Evolutionary conservation across 2,329 filamentous ascomycete species (phyloP).

Genomic region (Botrytis hyacinthi): DNA sequence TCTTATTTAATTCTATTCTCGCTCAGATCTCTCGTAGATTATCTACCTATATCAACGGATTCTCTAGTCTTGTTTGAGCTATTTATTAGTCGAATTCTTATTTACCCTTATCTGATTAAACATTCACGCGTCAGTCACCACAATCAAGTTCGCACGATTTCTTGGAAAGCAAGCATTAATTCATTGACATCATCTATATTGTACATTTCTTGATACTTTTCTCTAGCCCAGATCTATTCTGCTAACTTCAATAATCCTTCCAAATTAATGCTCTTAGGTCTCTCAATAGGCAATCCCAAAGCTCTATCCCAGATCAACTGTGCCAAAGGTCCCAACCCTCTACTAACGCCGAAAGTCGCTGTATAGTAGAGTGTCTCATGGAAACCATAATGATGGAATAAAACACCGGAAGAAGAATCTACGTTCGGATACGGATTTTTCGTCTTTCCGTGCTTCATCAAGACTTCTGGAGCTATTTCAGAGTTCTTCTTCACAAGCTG

Average conservation of each 20-base stretch:
- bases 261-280: slow-evolving; percentile 96
- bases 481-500: slow-evolving; percentile 91
- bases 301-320: slow-evolving; percentile 97
- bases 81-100: neutral
- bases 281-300: slow-evolving; percentile 90
- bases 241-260: slow-evolving; percentile 74
- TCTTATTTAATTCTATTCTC: too few species aligned
- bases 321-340: slow-evolving; percentile 80
- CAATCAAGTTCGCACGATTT: neutral
- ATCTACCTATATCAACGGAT: too few species aligned
- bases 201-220: neutral
- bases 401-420: slow-evolving; percentile 85
- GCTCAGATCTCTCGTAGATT: too few species aligned
- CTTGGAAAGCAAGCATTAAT: neutral
- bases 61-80: too few species aligned
- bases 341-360: slow-evolving; percentile 66
- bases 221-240: slow-evolving; percentile 38
- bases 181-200: neutral
- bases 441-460: slow-evolving; percentile 95
- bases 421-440: slow-evolving; percentile 99
- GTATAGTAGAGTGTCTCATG: slow-evolving; percentile 95
- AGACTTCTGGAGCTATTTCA: slow-evolving; percentile 82
- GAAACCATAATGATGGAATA: slow-evolving; percentile 99
- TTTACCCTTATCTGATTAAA: neutral
- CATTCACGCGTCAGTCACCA: too few species aligned